Base-by-base conservation (phyloP, 2,329 filamentous ascomycete species). In the Coniochaeta sp. region DNA sequence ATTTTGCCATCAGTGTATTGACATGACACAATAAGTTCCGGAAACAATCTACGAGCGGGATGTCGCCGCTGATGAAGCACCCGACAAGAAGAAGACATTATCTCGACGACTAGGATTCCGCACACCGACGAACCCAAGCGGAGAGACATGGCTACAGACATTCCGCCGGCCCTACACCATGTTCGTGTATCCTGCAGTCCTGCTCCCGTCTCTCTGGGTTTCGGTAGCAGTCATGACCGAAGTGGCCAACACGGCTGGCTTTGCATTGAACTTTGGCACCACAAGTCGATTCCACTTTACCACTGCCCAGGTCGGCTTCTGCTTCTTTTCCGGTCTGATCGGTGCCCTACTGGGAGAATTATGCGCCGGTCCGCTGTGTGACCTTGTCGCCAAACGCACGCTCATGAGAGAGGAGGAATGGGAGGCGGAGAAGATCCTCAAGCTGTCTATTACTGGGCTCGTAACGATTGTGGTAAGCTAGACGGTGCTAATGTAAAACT, bases 191-290 rank as follows among this genome's bases (percentile, higher is more conserved):
- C 64, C 64, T 14, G 60, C 64, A 26, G 62, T 65, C n/a, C 34
- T 64, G 7, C 54, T 65, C 43, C 62, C 64, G 1, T 62, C 61
- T 9, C 59, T 65, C 52, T 65, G 64, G 64, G 59, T 62, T 11
- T 60, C 59, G 28, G 57, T 61, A 33, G 40, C 59, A 16, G 61
- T 60, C 58, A 65, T 65, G 64, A 65, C 62, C 33, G 62, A 65
- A 34, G 62, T 65, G 1, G 62, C 61, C 59, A 65, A 64, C 59
- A 65, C 64, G 54, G 64, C 64, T n/a, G 64, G 62, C 22, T 64
- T 65, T 33, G 55, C 64, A 6, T 59, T 65, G 56, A 65, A 64
- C 59, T 65, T 65, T 44, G 64, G 62, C 34, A 17, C 36, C 12
- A 58, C 44, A 24, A 59, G 52, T 55, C 52, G 58, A 24, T 64